Conservation (phyloP, 257 asterid species). For the Lavandula angustifolia region DNA sequence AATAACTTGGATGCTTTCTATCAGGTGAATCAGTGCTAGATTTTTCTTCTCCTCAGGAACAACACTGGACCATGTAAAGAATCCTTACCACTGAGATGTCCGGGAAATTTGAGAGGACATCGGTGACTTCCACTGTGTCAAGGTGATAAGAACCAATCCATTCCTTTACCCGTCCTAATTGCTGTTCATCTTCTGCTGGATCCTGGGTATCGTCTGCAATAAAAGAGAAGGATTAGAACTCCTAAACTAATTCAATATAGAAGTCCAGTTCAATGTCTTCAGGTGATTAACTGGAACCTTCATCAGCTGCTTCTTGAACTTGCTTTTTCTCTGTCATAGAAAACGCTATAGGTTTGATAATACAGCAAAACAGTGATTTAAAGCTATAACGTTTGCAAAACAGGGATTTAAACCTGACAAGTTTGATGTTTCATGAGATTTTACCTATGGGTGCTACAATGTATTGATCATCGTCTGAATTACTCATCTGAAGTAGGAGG, state of each 20-base stretch:
- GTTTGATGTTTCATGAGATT: constrained; percentile 1
- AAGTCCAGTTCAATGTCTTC: constrained; percentile 19
- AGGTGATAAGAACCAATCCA: constrained; percentile 79
- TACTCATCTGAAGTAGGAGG: constrained; percentile 54
- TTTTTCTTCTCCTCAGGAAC: constrained; percentile 6
- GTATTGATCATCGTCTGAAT: constrained; percentile 73
- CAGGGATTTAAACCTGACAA: constrained; percentile 22
- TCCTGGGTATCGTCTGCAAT: constrained; percentile 80
- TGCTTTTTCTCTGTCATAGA: constrained; percentile 50
- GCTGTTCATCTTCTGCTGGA: constrained; percentile 78
- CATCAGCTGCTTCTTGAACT: constrained; percentile 50
- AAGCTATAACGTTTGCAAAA: constrained; percentile 5
- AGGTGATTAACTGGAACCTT: constrained; percentile 46
- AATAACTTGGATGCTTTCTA: constrained; percentile 9
- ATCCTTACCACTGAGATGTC: constrained; percentile 76
- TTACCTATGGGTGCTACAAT: constrained; percentile 74
- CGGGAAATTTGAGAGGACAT: constrained; percentile 73
- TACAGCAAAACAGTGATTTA: constrained; percentile 24
- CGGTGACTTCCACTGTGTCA: constrained; percentile 62
- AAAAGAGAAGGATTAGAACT: constrained; percentile 31
- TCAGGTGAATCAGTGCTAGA: constrained; percentile 1
- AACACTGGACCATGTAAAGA: constrained; percentile 18
- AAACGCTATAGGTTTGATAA: constrained; percentile 25
- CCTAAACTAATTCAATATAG: constrained; percentile 21
- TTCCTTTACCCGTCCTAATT: constrained; percentile 62